phyloP scores from a whole-genome alignment of 441 rosid genomes.

The Euphorbia corollata region DNA sequence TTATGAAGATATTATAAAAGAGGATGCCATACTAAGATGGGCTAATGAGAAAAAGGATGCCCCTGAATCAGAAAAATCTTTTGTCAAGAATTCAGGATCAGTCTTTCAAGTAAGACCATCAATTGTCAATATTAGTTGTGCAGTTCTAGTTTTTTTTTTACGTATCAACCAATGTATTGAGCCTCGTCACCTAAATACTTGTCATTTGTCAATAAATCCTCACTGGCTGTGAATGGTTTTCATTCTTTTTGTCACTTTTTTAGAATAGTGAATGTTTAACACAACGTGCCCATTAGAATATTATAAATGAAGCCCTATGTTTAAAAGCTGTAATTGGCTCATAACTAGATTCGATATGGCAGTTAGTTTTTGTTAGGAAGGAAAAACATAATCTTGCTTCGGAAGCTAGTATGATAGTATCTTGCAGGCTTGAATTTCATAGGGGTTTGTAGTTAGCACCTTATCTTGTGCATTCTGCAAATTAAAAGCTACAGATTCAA shows the following conservation, averaged over 20 bases:
- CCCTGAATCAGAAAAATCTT: constrained; percentile 77
- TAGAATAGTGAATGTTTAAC: background rate
- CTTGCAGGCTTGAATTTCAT: background rate
- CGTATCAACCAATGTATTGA: background rate
- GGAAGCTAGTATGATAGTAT: background rate
- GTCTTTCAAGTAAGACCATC: constrained; percentile 52
- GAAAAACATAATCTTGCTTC: background rate
- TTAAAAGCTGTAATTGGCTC: background rate
- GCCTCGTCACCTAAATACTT: background rate
- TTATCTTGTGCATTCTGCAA: background rate
- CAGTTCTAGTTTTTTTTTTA: background rate
- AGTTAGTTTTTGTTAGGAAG: background rate
- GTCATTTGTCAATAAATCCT: background rate
- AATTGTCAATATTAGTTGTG: background rate
- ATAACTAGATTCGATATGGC: background rate
- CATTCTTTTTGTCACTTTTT: background rate
- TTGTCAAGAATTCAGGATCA: constrained; percentile 54
- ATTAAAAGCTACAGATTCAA: background rate
- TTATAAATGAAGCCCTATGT: background rate
- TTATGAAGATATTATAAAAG: constrained; percentile 65
- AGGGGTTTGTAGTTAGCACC: background rate
- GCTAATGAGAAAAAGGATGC: constrained; percentile 82
- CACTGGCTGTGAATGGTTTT: background rate
- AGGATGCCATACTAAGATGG: constrained; percentile 85
- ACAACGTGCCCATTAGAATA: background rate